Evolutionary conservation across 2,329 filamentous ascomycete species (phyloP).

Genomic region (Colletotrichum brevisporum): DNA sequence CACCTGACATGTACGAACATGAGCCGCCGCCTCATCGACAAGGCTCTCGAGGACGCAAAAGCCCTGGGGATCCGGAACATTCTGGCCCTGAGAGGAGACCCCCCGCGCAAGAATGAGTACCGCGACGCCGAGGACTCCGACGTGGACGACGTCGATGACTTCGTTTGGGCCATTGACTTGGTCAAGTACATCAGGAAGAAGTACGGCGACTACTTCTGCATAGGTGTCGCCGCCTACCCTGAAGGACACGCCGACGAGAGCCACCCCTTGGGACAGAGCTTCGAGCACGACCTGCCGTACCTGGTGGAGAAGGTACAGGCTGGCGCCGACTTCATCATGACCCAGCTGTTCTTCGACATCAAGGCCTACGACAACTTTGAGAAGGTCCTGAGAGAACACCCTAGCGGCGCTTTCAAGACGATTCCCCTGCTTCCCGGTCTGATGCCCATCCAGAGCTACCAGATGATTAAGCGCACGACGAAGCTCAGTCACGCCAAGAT

Average conservation of each 20-base stretch:
- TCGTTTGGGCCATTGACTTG: slow-evolving; percentile 89
- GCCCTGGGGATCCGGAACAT: slow-evolving; percentile 94
- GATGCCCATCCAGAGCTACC: slow-evolving; percentile 98
- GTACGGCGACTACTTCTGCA: slow-evolving; percentile 95
- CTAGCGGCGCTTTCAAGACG: slow-evolving; percentile 86
- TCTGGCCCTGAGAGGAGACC: slow-evolving; percentile 90
- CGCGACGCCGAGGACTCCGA: slow-evolving; percentile 72
- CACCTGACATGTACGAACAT: slow-evolving; percentile 99
- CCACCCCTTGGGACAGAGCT: slow-evolving; percentile 77
- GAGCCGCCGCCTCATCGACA: slow-evolving; percentile 87
- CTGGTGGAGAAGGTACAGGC: slow-evolving; percentile 91
- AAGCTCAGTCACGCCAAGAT: slow-evolving; percentile 93
- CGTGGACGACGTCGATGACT: slow-evolving; percentile 79
- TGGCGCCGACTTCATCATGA: slow-evolving; percentile 98
- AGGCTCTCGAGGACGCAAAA: slow-evolving; percentile 91
- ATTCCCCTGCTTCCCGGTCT: slow-evolving; percentile 94
- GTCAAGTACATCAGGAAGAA: slow-evolving; percentile 89
- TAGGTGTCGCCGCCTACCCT: slow-evolving; percentile 94
- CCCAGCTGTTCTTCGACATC: slow-evolving; percentile 95
- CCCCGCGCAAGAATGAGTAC: slow-evolving; percentile 91
- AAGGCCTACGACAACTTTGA: slow-evolving; percentile 88
- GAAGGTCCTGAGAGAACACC: slow-evolving; percentile 80
- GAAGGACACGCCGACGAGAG: slow-evolving; percentile 95
- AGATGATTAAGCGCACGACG: slow-evolving; percentile 93
- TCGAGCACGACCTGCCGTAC: slow-evolving; percentile 88